Evolutionary conservation across 2,329 filamentous ascomycete genomes (phyloP).

Genomic region (Coleophoma eucalyptorum): DNA sequence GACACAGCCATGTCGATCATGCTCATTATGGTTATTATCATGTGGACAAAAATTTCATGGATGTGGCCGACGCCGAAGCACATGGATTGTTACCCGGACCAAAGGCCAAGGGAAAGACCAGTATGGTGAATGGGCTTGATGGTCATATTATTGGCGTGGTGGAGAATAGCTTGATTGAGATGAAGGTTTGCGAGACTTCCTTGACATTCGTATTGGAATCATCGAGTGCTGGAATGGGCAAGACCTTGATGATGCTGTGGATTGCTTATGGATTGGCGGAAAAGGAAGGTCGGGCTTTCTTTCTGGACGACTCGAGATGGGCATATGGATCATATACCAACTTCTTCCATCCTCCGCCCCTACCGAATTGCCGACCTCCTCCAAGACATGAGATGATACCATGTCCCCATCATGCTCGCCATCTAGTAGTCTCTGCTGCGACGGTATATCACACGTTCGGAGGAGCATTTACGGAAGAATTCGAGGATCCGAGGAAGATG

Average conservation of each 20-base stretch:
- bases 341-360: slow-evolving; percentile 67
- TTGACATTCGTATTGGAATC: slow-evolving; percentile 78
- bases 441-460: slow-evolving; percentile 65
- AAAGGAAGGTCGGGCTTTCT: slow-evolving; percentile 72
- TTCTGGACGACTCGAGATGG: slow-evolving; percentile 81
- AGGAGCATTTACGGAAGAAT: slow-evolving; percentile 48
- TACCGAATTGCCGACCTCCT: slow-evolving; percentile 64
- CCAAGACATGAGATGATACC: slow-evolving; percentile 74
- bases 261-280: slow-evolving; percentile 77
- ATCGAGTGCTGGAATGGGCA: slow-evolving; percentile 71
- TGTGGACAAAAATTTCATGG: slow-evolving; percentile 66
- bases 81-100: slow-evolving; percentile 52
- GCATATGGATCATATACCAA: slow-evolving; percentile 72
- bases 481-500: slow-evolving; percentile 43
- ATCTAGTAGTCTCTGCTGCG: slow-evolving; percentile 69
- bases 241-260: slow-evolving; percentile 76
- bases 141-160: slow-evolving; percentile 44
- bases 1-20: slow-evolving; percentile 36
- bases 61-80: slow-evolving; percentile 67
- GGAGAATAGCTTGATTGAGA: slow-evolving; percentile 37
- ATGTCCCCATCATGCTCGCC: slow-evolving; percentile 71
- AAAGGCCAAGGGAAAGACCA: slow-evolving; percentile 25
- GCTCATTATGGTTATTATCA: slow-evolving; percentile 52
- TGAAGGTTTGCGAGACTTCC: slow-evolving; percentile 61
- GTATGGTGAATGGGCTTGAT: slow-evolving; percentile 25